A percentile compares a stretch with the other conserved stretches of the same genome.
Conservation (phyloP, 495 filamentous ascomycete genomes). For the Hypoxylon crocopeplum region DNA sequence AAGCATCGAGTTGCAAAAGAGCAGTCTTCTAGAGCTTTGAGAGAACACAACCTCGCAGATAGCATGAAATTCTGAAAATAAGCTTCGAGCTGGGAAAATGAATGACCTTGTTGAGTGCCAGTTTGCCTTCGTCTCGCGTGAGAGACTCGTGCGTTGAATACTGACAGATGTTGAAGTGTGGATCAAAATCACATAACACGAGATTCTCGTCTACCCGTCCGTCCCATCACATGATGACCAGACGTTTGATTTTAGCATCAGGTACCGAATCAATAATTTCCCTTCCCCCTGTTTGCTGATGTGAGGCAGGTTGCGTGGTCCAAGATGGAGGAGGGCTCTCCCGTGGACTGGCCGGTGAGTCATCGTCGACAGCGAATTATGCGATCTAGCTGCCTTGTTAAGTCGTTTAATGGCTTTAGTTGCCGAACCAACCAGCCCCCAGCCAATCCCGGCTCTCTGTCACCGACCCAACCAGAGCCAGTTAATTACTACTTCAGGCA, state of each 20-base stretch:
- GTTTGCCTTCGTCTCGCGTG: constrained; percentile 10
- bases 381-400: background rate
- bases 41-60: constrained; percentile 40
- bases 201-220: background rate
- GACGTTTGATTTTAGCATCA: constrained; percentile 5
- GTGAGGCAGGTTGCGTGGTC: constrained; percentile 9
- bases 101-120: constrained; percentile 26
- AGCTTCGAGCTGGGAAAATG: constrained; percentile 35
- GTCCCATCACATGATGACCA: constrained; percentile 15
- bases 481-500: constrained; percentile 31
- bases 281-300: constrained; percentile 36
- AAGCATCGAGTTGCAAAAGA: constrained; percentile 30
- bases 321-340: background rate
- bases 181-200: constrained; percentile 2
- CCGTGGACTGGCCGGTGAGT: constrained; percentile 36
- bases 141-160: constrained; percentile 20
- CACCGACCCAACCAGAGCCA: constrained; percentile 3
- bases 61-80: constrained; percentile 42
- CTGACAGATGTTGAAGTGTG: constrained; percentile 29
- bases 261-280: constrained; percentile 26
- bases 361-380: constrained; percentile 20
- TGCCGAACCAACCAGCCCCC: constrained; percentile 3
- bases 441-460: constrained; percentile 5
- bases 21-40: constrained; percentile 37
- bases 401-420: background rate